Conservation (phyloP, 2,329 filamentous ascomycete species). For the Lecanosticta acicola region DNA sequence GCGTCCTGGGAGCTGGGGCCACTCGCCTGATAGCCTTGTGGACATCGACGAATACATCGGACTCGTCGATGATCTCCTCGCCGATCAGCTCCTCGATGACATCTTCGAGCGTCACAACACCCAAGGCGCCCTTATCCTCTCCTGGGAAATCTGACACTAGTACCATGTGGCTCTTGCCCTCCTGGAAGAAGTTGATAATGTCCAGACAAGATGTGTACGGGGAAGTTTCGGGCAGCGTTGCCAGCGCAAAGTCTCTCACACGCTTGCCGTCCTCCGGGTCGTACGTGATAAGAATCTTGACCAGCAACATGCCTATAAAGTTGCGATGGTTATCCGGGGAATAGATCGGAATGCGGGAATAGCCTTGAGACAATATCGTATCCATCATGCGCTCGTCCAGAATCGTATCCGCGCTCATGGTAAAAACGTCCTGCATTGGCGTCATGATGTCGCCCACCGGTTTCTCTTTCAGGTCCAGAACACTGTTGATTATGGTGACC, state of each 20-base stretch:
- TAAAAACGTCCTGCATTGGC: conserved; percentile 95
- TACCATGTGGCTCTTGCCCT: conserved; percentile 98
- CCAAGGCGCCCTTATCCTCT: conserved; percentile 83
- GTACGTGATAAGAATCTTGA: conserved; percentile 98
- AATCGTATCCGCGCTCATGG: conserved; percentile 89
- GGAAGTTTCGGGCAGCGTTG: conserved; percentile 88
- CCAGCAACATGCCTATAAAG: conserved; percentile 94
- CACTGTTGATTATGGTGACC: conserved; percentile 96
- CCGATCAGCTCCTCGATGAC: conserved; percentile 98
- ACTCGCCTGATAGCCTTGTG: conserved; percentile 94
- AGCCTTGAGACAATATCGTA: conserved; percentile 83
- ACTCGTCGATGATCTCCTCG: conserved; percentile 99
- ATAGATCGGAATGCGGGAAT: conserved; percentile 93
- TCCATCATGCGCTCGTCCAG: conserved; percentile 94
- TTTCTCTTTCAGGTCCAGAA: conserved; percentile 94
- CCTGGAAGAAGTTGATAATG: conserved; percentile 99
- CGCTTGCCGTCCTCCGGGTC: conserved; percentile 86
- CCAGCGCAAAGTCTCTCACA: conserved; percentile 85
- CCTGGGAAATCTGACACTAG: conserved; percentile 86
- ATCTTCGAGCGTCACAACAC: conserved; percentile 93
- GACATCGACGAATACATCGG: conserved; percentile 95
- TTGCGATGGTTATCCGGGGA: conserved; percentile 75
- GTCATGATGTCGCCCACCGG: conserved; percentile 96
- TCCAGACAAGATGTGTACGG: conserved; percentile 95
- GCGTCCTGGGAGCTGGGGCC: conserved; percentile 71